These are phyloP conservation scores for Termitomyces sp. DNA, from an alignment of 768 basidiomycete species.

Conservation along the genomic window DNA sequence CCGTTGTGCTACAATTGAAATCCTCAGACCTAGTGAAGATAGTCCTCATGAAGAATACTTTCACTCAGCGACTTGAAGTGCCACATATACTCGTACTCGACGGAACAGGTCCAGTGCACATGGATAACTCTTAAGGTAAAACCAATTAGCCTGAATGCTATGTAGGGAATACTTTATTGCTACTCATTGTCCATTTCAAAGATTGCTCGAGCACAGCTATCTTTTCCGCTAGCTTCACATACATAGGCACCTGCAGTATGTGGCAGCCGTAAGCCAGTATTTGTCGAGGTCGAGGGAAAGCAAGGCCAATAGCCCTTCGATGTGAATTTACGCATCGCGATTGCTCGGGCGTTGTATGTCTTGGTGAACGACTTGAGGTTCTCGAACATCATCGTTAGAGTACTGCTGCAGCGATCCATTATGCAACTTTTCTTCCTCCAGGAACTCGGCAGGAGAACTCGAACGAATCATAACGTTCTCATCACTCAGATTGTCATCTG, in stretches of 20 bases:
- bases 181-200: not conserved
- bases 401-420: conserved; percentile 7
- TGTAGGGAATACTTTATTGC: not conserved
- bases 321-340: conserved; percentile 1
- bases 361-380: not conserved
- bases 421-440: conserved; percentile 11
- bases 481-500: conserved; percentile 13
- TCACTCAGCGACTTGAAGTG: too few relatives aligned
- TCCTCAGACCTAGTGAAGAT: not conserved
- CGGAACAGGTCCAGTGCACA: not conserved
- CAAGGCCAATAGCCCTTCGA: conserved; percentile 1
- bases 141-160: not conserved
- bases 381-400: not conserved
- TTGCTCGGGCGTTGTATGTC: not conserved
- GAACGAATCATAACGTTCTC: conserved; percentile 11
- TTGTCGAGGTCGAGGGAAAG: conserved; percentile 6
- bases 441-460: conserved; percentile 15
- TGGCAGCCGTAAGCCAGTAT: conserved; percentile 13
- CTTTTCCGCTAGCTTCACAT: not conserved
- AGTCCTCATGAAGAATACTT: not conserved
- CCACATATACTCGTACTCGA: not conserved
- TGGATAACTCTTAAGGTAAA: not conserved
- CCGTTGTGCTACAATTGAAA: not conserved
- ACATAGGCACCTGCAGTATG: not conserved
- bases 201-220: not conserved